These are phyloP conservation scores for Thielaviopsis euricoi DNA, from an alignment of 2,329 filamentous ascomycete species.

Conservation along the genomic window DNA sequence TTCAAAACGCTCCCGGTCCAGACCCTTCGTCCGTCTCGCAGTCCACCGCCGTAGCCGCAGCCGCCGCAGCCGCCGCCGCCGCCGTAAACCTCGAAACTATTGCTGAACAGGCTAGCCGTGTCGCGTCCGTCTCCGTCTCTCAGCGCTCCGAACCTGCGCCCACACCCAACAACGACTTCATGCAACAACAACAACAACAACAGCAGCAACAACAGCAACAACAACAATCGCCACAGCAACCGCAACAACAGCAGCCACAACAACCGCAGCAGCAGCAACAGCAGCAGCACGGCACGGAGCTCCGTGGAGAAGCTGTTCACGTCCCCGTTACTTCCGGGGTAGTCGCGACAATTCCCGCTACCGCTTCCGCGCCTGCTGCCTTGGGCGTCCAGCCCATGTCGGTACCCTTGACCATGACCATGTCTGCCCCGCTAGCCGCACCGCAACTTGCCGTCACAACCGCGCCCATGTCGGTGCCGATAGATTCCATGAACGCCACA, in stretches of 20 bases:
- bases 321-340: too few species aligned
- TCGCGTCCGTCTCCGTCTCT: background rate
- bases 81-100: background rate
- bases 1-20: background rate
- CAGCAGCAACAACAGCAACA: too few species aligned
- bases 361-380: background rate
- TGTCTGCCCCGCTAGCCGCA: background rate
- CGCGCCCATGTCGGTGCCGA: background rate
- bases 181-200: too few species aligned
- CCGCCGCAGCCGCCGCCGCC: background rate
- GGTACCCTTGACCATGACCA: too few species aligned
- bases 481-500: background rate
- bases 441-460: background rate
- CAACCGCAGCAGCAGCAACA: too few species aligned
- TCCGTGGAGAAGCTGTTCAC: too few species aligned
- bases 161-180: too few species aligned
- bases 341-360: too few species aligned
- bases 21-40: too few species aligned
- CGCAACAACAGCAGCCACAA: too few species aligned
- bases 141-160: background rate
- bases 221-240: too few species aligned
- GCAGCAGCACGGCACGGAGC: too few species aligned
- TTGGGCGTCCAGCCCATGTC: background rate
- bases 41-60: background rate
- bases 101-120: constrained; percentile 5